Evolutionary conservation across 2,329 filamentous ascomycete genomes (phyloP).

Genomic region (Paraphoma sp.): DNA sequence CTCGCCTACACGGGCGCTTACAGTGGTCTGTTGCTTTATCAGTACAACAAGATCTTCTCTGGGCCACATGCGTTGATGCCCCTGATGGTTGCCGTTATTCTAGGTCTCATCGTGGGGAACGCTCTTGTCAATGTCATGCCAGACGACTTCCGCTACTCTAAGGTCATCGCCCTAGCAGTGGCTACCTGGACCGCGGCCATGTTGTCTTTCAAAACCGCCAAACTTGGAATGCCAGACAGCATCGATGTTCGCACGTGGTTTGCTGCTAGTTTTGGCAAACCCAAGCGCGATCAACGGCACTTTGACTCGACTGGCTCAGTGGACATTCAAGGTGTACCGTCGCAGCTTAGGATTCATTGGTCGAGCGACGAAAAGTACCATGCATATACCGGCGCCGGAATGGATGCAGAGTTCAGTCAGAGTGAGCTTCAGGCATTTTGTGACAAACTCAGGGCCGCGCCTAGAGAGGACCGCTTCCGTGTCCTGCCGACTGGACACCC

Average conservation of each 20-base stretch:
- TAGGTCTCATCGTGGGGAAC: constrained; percentile 57
- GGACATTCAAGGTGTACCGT: constrained; percentile 33
- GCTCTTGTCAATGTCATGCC: constrained; percentile 50
- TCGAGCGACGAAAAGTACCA: constrained; percentile 45
- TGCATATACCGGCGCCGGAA: constrained; percentile 53
- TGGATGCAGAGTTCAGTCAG: constrained; percentile 57
- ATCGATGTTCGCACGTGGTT: constrained; percentile 40
- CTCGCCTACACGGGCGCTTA: constrained; percentile 58
- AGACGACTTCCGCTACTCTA: constrained; percentile 50
- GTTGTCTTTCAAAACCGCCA: constrained; percentile 56
- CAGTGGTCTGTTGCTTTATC: constrained; percentile 61
- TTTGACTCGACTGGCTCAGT: constrained; percentile 25
- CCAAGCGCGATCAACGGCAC: constrained; percentile 14
- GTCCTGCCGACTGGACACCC: constrained; percentile 51
- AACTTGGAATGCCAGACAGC: constrained; percentile 54
- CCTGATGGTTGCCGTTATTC: constrained; percentile 52
- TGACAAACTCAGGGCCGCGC: constrained; percentile 50
- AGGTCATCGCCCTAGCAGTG: constrained; percentile 56
- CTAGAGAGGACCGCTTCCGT: constrained; percentile 51
- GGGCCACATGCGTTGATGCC: constrained; percentile 58
- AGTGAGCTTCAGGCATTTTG: constrained; percentile 58
- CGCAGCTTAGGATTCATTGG: constrained; percentile 25
- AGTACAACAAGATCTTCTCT: constrained; percentile 57
- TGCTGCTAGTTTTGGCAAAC: constrained; percentile 19
- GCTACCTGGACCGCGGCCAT: constrained; percentile 62